Evolutionary conservation across 805 yeast genomes (phyloP), one percentile per base, ranked within the genome.

Genomic region (Debaryomyces maramus): DNA sequence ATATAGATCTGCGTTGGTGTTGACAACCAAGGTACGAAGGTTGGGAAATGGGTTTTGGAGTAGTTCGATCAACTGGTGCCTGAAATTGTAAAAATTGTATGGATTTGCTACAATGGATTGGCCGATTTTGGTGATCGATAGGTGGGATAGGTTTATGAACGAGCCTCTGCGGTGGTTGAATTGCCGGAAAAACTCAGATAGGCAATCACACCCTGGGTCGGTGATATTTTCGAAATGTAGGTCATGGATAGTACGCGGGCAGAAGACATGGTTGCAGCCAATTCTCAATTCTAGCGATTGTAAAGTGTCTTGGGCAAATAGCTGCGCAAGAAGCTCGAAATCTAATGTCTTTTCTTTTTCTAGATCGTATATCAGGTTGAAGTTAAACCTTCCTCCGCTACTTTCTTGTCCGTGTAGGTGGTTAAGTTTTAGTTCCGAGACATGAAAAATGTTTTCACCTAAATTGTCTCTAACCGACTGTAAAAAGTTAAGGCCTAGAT

Each of bases 401-500:
- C 20, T 21, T n/a, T 33, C 31, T 32, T 39, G 41, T 6, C 46
- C 46, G 20, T 47, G 51, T 24, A 29, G 28, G 34, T 47, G 51
- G 33, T 45, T 47, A 19, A 47, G n/a, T 7, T 24, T 19, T 3
- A 47, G 28, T 13, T 26, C 26, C 2, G 11, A 30, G 3, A 45
- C 35, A 28, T 37, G 36, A 14, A 39, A 18, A 5, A n/a, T 8
- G 11, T 30, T 35, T 5, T 13, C 13, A 17, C 34, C 31, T 9
- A 39, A 32, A 8, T 31, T 19, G 8, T 23, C 15, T 17, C 26
- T 21, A 8, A 47, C n/a, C 5, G 27, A 31, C 11, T 31, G 23
- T 10, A 47, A 19, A 27, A 47, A 41, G 4, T n/a, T 16, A 13
- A 47, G 26, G n/a, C 45, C 32, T 20, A 42, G 31, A 23, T 42